Base-by-base conservation (phyloP, 169 alveolate species). In the Cryptosporidium muris region DNA sequence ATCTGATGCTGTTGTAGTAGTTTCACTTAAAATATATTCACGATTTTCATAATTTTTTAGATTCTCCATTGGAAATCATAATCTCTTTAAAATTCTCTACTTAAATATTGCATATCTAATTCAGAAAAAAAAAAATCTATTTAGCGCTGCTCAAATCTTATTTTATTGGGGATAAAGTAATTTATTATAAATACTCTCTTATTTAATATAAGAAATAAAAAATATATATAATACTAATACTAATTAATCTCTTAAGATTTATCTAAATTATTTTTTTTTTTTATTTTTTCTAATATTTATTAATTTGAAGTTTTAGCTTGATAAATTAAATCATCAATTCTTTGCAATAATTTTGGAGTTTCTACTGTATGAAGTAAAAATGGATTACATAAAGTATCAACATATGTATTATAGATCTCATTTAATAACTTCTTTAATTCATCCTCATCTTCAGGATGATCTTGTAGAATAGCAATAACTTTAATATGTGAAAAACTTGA, bases 361-460 rank as follows among this genome's bases (percentile, higher is more conserved):
- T 74, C 85, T 40, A 74, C 60, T n/a, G 85, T 74, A 48, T 68
- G 54, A 16, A 74, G 51, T 3, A 74, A 25, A 14, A 74, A 74
- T 8, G 85, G 85, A 60, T 74, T 74, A 16, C 85, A 74, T 56
- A 74, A 16, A 56, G 85, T 47, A 54, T 74, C 85, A 48, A 74
- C 85, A 45, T 74, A 74, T 16, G 60, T 51, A 25, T 40, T 74
- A 54, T 74, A 74, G 11, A 74, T 37, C 16, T 74, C 37, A 2
- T 74, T 66, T 16, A 74, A 74, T 25, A 74, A 74, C n/a, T 60
- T 48, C 34, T 51, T 43, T 14, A 74, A 60, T 14, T 74, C 85
- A 11, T 4, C 34, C 45, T 74, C 85, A 58, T 74, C 48, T 56
- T 74, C 85, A 42, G 85, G 85, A 48, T 74, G 85, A 48, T 74